Conservation (phyloP, 2,329 filamentous ascomycete genomes). For the Aspergillus arachidicola region DNA sequence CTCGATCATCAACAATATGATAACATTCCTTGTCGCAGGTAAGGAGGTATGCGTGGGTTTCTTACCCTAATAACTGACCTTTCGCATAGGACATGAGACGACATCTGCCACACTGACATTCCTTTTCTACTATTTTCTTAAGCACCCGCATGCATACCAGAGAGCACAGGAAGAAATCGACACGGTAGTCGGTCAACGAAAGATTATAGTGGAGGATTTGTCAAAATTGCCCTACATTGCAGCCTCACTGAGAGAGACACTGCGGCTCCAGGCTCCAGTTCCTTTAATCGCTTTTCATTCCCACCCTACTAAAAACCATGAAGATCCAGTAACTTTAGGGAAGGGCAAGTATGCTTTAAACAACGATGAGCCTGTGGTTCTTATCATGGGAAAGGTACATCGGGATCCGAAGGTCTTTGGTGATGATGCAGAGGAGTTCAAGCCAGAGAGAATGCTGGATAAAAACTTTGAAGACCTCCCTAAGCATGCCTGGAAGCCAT, state of each 20-base stretch:
- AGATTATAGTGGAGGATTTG: slow-evolving; percentile 63
- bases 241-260: slow-evolving; percentile 66
- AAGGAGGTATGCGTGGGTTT: not conserved
- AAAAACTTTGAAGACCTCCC: slow-evolving; percentile 67
- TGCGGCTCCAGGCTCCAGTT: slow-evolving; percentile 63
- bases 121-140: slow-evolving; percentile 65
- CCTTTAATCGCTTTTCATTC: slow-evolving; percentile 56
- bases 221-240: slow-evolving; percentile 46
- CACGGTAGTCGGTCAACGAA: slow-evolving; percentile 60
- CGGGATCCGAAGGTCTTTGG: slow-evolving; percentile 67
- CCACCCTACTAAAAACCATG: slow-evolving; percentile 42
- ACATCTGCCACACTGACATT: slow-evolving; percentile 70
- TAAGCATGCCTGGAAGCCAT: slow-evolving; percentile 70
- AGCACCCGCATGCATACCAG: slow-evolving; percentile 61
- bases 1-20: slow-evolving; percentile 69
- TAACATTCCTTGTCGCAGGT: slow-evolving; percentile 71
- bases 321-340: slow-evolving; percentile 53
- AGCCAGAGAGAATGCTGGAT: slow-evolving; percentile 72
- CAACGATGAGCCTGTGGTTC: slow-evolving; percentile 53
- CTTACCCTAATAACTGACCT: not conserved
- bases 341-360: slow-evolving; percentile 64
- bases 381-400: slow-evolving; percentile 59
- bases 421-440: slow-evolving; percentile 65
- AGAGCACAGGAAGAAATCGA: slow-evolving; percentile 71
- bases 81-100: slow-evolving; percentile 64